Conservation (phyloP, 2,329 filamentous ascomycete species). For the Magnaporthiopsis poae region DNA sequence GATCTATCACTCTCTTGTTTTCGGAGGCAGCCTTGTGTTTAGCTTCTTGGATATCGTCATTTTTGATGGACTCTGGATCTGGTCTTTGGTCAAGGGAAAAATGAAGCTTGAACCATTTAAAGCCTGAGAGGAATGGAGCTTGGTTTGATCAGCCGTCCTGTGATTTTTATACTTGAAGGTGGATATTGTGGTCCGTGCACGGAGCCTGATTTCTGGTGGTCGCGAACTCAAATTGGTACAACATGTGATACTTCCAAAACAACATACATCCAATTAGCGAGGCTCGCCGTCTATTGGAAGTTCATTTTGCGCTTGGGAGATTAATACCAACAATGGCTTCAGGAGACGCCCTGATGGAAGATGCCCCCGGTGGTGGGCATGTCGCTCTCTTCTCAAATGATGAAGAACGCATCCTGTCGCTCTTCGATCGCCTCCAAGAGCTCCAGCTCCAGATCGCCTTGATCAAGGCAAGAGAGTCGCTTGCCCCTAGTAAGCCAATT, state of each 20-base stretch:
- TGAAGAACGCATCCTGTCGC: constrained; percentile 56
- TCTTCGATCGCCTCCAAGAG: constrained; percentile 63
- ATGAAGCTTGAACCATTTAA: constrained; percentile 26
- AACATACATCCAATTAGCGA: no score
- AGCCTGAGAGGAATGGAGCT: not conserved
- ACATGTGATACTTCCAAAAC: not conserved
- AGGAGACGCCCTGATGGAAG: constrained; percentile 1
- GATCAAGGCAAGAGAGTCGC: constrained; percentile 39
- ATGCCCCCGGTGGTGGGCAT: not conserved
- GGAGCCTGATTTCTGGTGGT: not conserved
- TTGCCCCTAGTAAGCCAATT: constrained; percentile 24
- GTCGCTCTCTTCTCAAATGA: constrained; percentile 45
- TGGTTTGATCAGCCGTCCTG: not conserved
- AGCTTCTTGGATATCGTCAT: constrained; percentile 49
- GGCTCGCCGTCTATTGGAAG: not conserved
- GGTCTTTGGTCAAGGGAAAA: constrained; percentile 35
- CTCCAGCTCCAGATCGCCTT: constrained; percentile 64
- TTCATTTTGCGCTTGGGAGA: not conserved
- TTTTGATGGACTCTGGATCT: constrained; percentile 42
- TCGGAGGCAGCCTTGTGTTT: constrained; percentile 60
- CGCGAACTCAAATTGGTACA: not conserved
- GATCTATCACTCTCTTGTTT: constrained; percentile 57
- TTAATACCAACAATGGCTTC: not conserved
- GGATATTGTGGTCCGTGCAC: not conserved
- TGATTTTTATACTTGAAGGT: not conserved